Conservation (phyloP, 2,329 filamentous ascomycete genomes). For the Trichoderma breve region DNA sequence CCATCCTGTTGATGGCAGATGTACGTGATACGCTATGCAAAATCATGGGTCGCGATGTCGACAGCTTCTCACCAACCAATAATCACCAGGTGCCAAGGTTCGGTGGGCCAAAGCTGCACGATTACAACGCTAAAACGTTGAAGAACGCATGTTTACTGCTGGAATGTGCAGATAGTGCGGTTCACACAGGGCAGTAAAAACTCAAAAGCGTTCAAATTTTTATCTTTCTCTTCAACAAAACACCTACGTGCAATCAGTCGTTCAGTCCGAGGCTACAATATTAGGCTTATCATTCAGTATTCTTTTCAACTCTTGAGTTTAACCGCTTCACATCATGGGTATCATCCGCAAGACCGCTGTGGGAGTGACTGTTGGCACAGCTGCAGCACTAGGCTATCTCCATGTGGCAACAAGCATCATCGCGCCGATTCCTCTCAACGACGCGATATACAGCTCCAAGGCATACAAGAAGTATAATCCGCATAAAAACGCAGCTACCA, state of each 20-base stretch:
- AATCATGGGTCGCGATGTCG: background rate
- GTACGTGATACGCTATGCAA: background rate
- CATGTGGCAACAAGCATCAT: slow-evolving; percentile 10
- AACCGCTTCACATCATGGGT: background rate
- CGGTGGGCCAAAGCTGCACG: background rate
- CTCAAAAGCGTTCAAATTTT: background rate
- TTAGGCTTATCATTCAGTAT: background rate
- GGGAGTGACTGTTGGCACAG: slow-evolving; percentile 1
- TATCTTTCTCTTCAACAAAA: background rate
- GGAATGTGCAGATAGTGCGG: background rate
- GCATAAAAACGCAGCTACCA: slow-evolving; percentile 57
- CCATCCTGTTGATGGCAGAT: background rate
- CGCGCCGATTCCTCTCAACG: slow-evolving; percentile 7
- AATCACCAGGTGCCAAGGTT: background rate
- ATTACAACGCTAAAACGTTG: background rate
- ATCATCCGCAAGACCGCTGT: slow-evolving; percentile 5
- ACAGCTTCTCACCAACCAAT: background rate
- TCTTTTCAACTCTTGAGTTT: background rate
- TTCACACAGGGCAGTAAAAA: background rate
- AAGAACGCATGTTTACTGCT: background rate
- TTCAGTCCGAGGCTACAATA: background rate
- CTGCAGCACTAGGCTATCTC: slow-evolving; percentile 10
- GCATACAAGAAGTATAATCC: slow-evolving; percentile 61
- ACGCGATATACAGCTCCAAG: slow-evolving; percentile 9
- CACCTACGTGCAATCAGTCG: background rate